These are phyloP conservation scores for Dioscorea cayenensis DNA, from an alignment of 116 monocot species.

Conservation along the genomic window DNA sequence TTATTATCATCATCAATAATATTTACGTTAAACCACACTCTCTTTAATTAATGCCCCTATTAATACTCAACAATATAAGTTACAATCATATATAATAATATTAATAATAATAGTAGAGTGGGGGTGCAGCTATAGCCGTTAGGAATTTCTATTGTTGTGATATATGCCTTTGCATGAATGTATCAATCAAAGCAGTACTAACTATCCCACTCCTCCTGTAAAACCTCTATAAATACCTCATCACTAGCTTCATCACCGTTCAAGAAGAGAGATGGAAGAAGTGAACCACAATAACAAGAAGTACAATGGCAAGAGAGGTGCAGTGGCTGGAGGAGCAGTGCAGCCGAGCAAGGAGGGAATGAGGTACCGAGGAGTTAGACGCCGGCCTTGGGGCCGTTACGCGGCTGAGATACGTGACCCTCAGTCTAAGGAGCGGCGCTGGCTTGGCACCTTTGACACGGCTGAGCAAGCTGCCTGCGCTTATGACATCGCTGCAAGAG, in stretches of 20 bases:
- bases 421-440: conserved; percentile 84
- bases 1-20: too few relatives aligned
- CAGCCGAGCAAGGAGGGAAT: conserved; percentile 15
- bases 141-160: neutral
- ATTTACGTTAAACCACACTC: too few relatives aligned
- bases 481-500: conserved; percentile 94
- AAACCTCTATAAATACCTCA: conserved; percentile 1
- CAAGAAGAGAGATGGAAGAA: conserved; percentile 13
- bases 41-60: too few relatives aligned
- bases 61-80: too few relatives aligned
- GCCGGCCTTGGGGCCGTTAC: conserved; percentile 91
- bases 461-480: conserved; percentile 98
- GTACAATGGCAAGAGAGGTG: conserved; percentile 7
- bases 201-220: neutral
- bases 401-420: conserved; percentile 97
- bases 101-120: neutral
- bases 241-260: neutral
- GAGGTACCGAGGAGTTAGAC: conserved; percentile 79
- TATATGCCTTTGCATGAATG: conserved; percentile 2
- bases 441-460: conserved; percentile 98
- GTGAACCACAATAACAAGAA: conserved; percentile 2
- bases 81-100: too few relatives aligned
- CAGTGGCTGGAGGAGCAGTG: neutral
- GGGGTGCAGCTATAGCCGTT: conserved; percentile 5
- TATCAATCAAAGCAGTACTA: conserved; percentile 6